Evolutionary conservation across 2,329 filamentous ascomycete genomes (phyloP), one percentile per base, ranked within the genome.

Genomic region (Claviceps citrina): DNA sequence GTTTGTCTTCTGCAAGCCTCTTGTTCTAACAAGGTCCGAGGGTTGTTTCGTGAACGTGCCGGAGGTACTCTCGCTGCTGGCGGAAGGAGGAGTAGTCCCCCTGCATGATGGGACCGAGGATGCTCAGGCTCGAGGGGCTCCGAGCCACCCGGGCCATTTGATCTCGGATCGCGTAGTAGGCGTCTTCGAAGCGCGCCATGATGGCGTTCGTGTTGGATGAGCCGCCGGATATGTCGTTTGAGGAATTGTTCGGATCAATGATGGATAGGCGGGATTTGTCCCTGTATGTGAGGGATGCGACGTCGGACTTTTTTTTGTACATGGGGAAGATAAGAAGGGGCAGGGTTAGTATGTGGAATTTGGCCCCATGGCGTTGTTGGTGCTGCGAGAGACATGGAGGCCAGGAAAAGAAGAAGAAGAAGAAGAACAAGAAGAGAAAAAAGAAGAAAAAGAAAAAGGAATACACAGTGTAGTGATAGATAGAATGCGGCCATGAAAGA

Each of bases 151-250:
- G 56, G 9, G 51, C 54, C 67, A 89, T 77, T 25, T 73, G 70
- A 3, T 70, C 56, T 35, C 68, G 64, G 13, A 93, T 60, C 2
- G 57, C 56, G 8, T 64, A 52, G 52, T 77, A 72, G 0, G 83
- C 82, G 2, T 76, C 62, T 1, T 71, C 64, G 56, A 98, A 96
- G 10, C 70, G 67, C n/a, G 66, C 55, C 47, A 84, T 64, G 36
- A 95, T 82, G 7, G 72, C 64, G 0, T 59, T 48, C 7, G 81
- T 83, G 47, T 84, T 81, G 34, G 67, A 71, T 0, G 86, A 91
- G 8, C 87, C 87, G 8, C 86, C 86, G 0, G 91, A 80, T 20
- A 98, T 91, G 53, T 98, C 91, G 56, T 96, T 96, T 20, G 70
- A 64, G 0, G 73, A 57, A 43, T 84, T 82, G 57, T 96, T 94